Evolutionary conservation across 345 rosid genomes (phyloP).

Genomic region (Linum lewisii): DNA sequence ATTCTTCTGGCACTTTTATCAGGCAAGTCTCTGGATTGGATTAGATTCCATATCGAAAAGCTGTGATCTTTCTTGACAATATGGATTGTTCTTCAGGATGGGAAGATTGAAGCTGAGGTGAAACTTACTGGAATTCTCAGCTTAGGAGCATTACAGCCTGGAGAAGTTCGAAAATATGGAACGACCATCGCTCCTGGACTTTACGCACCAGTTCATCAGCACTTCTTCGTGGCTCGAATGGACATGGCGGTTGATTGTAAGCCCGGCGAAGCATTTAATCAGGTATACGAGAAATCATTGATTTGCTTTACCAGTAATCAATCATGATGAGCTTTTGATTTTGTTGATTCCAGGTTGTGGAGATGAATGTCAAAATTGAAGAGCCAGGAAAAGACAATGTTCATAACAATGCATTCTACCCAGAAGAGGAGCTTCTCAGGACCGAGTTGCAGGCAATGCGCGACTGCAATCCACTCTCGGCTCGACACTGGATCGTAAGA

Average conservation of each 20-base stretch:
- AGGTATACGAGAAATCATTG: too few species aligned
- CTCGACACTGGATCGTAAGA: constrained; percentile 93
- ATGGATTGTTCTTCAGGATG: constrained; percentile 41
- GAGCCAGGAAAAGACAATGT: constrained; percentile 70
- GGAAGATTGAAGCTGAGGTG: constrained; percentile 88
- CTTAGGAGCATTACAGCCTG: constrained; percentile 85
- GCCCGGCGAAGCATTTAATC: constrained; percentile 80
- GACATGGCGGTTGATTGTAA: constrained; percentile 87
- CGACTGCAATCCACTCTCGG: constrained; percentile 65
- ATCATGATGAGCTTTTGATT: neutral
- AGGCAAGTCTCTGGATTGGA: constrained; percentile 32
- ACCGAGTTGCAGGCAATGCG: constrained; percentile 76
- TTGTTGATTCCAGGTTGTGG: constrained; percentile 45
- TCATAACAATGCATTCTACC: constrained; percentile 85
- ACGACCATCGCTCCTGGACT: constrained; percentile 84
- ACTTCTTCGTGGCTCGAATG: constrained; percentile 87
- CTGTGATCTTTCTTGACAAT: too few species aligned
- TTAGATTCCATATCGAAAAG: neutral
- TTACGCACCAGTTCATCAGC: constrained; percentile 95
- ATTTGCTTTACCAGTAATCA: too few species aligned
- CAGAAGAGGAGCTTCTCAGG: constrained; percentile 64
- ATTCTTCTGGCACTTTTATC: constrained; percentile 91
- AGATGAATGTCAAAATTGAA: constrained; percentile 67
- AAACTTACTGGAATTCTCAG: constrained; percentile 87
- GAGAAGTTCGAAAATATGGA: constrained; percentile 80